These are phyloP conservation scores for Aspergillus neoniger DNA, from an alignment of 2,329 filamentous ascomycete genomes.

Conservation along the genomic window DNA sequence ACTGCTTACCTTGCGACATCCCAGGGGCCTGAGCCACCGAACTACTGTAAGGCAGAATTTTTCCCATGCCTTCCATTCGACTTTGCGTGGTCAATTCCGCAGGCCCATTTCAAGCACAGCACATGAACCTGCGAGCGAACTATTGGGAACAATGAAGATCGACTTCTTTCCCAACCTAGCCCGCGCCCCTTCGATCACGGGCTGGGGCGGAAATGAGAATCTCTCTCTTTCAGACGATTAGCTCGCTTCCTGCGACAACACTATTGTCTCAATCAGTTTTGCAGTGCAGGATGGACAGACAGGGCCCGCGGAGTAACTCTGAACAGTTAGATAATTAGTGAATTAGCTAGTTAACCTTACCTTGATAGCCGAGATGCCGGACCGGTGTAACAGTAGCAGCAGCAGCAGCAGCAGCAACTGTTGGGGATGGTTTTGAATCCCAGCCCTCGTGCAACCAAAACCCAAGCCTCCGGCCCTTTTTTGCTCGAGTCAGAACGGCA, in stretches of 20 bases:
- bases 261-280: slow-evolving; percentile 4
- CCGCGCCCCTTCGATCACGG: not conserved
- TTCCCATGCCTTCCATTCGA: not conserved
- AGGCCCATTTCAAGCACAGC: not conserved
- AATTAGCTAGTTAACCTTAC: not conserved
- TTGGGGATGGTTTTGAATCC: not conserved
- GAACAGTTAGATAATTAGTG: too few species aligned
- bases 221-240: not conserved
- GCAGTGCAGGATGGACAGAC: not conserved
- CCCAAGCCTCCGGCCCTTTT: not conserved
- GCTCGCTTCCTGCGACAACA: slow-evolving; percentile 5
- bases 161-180: not conserved
- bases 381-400: not conserved
- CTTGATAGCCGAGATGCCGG: slow-evolving; percentile 2
- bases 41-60: not conserved
- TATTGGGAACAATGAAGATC: not conserved
- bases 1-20: not conserved
- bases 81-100: not conserved
- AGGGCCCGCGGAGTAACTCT: not conserved
- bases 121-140: not conserved
- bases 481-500: not conserved
- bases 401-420: not conserved
- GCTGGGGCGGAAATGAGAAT: not conserved
- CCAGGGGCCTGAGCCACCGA: not conserved
- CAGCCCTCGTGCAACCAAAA: not conserved